phyloP scores from a whole-genome alignment of 345 rosid species.

The Murraya paniculata region DNA sequence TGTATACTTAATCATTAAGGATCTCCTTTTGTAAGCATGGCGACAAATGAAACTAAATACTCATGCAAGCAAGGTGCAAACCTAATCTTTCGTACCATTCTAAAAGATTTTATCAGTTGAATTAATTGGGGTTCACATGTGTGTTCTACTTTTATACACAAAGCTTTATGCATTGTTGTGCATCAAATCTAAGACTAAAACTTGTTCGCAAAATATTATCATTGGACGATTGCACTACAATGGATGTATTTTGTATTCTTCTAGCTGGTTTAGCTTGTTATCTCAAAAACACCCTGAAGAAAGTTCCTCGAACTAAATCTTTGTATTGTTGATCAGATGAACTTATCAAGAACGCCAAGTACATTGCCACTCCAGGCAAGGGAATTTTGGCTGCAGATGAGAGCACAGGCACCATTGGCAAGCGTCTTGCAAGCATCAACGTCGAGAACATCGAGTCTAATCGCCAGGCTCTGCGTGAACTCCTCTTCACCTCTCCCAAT shows the following conservation, averaged over 20 bases:
- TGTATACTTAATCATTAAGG: neutral
- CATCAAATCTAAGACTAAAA: too few species aligned
- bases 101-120: too few species aligned
- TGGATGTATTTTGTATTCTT: neutral
- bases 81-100: neutral
- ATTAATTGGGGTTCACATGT: too few species aligned
- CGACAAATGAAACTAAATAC: neutral
- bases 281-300: neutral
- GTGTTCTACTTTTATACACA: too few species aligned
- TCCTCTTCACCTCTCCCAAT: conserved; percentile 76
- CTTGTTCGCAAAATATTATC: too few species aligned
- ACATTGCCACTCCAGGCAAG: conserved; percentile 91
- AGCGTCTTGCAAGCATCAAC: conserved; percentile 84
- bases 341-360: conserved; percentile 84
- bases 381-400: conserved; percentile 96
- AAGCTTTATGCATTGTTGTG: too few species aligned
- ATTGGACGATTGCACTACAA: neutral
- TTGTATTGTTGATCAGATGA: conserved; percentile 52
- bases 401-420: conserved; percentile 97
- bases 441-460: conserved; percentile 91
- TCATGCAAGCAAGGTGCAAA: neutral
- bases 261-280: neutral
- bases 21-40: neutral
- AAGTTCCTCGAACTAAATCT: neutral
- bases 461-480: conserved; percentile 92